Base-by-base conservation (phyloP, 2,329 filamentous ascomycete genomes). In the Paecilomyces dactylethromorphus region DNA sequence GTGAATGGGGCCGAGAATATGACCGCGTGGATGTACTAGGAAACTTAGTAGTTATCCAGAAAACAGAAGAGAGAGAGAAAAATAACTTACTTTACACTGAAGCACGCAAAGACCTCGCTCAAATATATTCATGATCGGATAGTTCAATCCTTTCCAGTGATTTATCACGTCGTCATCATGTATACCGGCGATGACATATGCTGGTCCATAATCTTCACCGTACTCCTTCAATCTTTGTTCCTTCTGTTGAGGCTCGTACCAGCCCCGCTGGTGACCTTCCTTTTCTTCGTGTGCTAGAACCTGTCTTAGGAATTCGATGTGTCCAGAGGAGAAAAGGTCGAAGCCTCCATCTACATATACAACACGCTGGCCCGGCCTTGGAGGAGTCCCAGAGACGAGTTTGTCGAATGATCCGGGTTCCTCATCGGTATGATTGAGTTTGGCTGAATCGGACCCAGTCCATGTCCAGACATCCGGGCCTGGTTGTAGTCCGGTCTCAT, bases 111-210 rank as follows among this genome's bases (percentile, higher is more conserved):
- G 85, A 1, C 92, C 92, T 50, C 94, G 88, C 80, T 99, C 94
- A 69, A 93, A 96, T 59, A 96, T 92, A 79, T 97, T 99, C 94
- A 99, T 99, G 78, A 99, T 97, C 26, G 94, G 94, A 72, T 97
- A 99, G 78, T 99, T 99, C 68, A 97, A 83, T 35, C 94, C 93
- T 77, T 97, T 97, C 89, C 92, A 95, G 68, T 88, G 81, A 76
- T 99, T 99, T 75, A 99, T 96, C 60, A 96, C 92, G 63, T 89
- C 86, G 73, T 99, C 94, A 68, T 96, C 90, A 75, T 99, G 94
- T 24, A 99, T 87, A 54, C 94, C 94, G 2, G 91, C 92, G 51
- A 97, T 85, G n/a, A 99, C 83, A 71, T 91, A 97, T 6, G 87
- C 88, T 0, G 92, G 91, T 0, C 84, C 81, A 69, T 95, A 96